Conservation (phyloP, 768 basidiomycete species). For the Crassisporium funariophilum region DNA sequence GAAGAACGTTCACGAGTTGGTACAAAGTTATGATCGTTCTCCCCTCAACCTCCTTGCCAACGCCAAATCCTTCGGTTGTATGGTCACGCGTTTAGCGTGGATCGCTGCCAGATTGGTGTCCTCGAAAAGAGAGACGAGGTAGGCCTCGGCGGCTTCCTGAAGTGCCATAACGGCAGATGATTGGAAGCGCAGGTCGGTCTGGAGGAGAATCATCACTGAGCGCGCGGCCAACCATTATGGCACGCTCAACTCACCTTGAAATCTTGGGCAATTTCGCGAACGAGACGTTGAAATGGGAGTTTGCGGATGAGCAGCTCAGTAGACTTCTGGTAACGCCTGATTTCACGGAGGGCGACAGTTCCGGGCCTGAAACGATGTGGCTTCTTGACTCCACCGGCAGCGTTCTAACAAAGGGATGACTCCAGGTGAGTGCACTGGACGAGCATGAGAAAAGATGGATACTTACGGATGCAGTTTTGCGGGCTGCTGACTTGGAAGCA, state of each 20-base stretch:
- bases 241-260: constrained; percentile 53
- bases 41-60: constrained; percentile 42
- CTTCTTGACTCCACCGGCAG: constrained; percentile 75
- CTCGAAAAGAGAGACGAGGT: constrained; percentile 74
- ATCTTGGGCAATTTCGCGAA: constrained; percentile 82
- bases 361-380: constrained; percentile 82
- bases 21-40: constrained; percentile 33
- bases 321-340: constrained; percentile 64
- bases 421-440: background rate
- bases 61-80: constrained; percentile 66
- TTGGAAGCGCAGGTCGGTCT: constrained; percentile 80
- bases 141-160: constrained; percentile 68
- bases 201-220: background rate
- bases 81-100: constrained; percentile 60
- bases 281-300: constrained; percentile 71
- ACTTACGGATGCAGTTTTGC: constrained; percentile 55
- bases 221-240: background rate
- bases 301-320: constrained; percentile 67
- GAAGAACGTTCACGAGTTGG: background rate
- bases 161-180: constrained; percentile 70
- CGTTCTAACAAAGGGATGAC: constrained; percentile 32
- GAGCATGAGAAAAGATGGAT: background rate
- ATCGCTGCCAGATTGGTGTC: constrained; percentile 68
- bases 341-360: constrained; percentile 78
- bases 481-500: constrained; percentile 59